Percentiles rank a stretch among this genome's conserved stretches.
Evolutionary conservation across 768 basidiomycete genomes (phyloP).

Genomic region (Clitopilus hobsonii): DNA sequence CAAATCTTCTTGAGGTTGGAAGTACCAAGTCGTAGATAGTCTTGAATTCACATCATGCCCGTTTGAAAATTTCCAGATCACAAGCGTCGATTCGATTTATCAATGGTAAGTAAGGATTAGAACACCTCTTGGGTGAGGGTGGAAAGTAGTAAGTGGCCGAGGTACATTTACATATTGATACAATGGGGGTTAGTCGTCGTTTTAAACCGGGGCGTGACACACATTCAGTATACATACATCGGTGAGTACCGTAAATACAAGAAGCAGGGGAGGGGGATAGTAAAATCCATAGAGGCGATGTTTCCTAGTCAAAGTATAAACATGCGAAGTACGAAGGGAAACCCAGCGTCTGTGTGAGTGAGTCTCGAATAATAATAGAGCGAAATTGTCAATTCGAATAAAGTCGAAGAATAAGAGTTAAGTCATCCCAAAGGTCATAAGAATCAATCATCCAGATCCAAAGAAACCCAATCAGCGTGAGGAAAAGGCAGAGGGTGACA

Average conservation of each 20-base stretch:
- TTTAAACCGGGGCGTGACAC: not conserved
- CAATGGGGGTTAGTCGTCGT: slow-evolving; percentile 2
- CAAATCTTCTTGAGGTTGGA: slow-evolving; percentile 40
- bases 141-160: not conserved
- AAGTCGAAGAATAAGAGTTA: not conserved
- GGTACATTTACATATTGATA: not conserved
- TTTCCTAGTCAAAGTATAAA: slow-evolving; percentile 1
- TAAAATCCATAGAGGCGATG: not conserved
- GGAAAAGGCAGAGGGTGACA: not conserved
- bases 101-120: slow-evolving; percentile 1
- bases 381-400: not conserved
- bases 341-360: not conserved
- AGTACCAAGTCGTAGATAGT: slow-evolving; percentile 10
- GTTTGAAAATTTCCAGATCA: no score
- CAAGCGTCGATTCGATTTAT: no score
- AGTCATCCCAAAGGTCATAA: not conserved
- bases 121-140: not conserved
- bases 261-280: not conserved
- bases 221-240: not conserved
- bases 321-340: not conserved
- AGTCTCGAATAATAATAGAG: not conserved
- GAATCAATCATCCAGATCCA: not conserved
- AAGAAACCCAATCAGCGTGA: not conserved
- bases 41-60: no score
- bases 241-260: not conserved